A percentile compares a stretch with the other conserved stretches of the same genome.
Evolutionary conservation across 2,329 filamentous ascomycete species (phyloP).

Genomic region (Scedosporium aurantiacum): DNA sequence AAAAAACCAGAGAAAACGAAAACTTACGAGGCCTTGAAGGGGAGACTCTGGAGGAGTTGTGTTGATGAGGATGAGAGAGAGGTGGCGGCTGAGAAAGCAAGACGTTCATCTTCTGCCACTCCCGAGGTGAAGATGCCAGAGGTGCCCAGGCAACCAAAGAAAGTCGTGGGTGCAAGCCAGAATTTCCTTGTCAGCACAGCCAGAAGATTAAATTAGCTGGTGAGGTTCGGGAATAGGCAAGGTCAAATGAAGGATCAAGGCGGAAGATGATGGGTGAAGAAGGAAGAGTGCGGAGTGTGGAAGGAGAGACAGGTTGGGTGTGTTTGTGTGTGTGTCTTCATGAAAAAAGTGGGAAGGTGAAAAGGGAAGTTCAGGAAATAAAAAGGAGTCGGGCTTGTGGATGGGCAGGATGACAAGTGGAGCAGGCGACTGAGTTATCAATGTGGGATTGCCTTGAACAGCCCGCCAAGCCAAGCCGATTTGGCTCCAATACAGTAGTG

Average conservation of each 20-base stretch:
- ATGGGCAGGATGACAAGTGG: neutral
- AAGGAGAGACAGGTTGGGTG: neutral
- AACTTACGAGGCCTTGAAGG: slow-evolving; percentile 45
- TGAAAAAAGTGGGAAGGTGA: neutral
- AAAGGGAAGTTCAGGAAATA: neutral
- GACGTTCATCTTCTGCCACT: slow-evolving; percentile 42
- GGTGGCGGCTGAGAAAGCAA: slow-evolving; percentile 48
- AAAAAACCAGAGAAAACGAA: slow-evolving; percentile 2
- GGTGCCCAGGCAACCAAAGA: neutral
- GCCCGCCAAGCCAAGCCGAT: neutral
- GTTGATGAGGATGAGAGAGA: slow-evolving; percentile 47
- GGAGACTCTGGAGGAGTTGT: slow-evolving; percentile 43
- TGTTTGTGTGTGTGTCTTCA: neutral
- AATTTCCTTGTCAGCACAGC: neutral
- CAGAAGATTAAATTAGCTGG: no score
- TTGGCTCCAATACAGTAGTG: neutral
- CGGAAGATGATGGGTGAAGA: neutral
- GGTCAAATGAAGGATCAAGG: neutral
- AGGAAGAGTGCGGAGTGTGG: neutral
- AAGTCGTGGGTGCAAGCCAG: neutral
- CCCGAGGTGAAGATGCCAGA: slow-evolving; percentile 1
- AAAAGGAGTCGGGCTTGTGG: neutral
- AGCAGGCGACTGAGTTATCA: neutral
- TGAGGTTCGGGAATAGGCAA: no score
- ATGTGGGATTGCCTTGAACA: neutral